These are phyloP conservation scores for Parathielavia appendiculata DNA, from an alignment of 495 filamentous ascomycete species.

Conservation along the genomic window DNA sequence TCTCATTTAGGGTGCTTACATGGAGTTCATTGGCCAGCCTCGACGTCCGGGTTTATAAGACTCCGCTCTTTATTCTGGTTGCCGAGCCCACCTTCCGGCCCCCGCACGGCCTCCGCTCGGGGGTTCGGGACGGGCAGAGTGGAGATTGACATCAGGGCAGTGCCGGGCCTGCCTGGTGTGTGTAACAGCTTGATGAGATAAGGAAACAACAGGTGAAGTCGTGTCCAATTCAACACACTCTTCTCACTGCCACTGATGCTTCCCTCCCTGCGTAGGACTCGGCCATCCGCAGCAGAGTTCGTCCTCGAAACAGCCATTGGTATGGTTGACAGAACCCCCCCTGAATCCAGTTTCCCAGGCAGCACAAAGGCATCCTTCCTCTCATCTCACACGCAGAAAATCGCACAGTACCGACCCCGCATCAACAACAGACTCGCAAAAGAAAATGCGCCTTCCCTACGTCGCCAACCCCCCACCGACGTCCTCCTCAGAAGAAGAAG, in stretches of 20 bases:
- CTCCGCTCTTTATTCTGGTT: constrained; percentile 1
- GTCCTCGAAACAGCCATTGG: too few species aligned
- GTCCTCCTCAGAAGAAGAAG: constrained; percentile 43
- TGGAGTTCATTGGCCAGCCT: background rate
- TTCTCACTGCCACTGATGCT: background rate
- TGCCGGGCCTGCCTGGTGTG: background rate
- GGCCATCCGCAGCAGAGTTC: too few species aligned
- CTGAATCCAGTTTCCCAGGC: too few species aligned
- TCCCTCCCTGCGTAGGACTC: background rate
- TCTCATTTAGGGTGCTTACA: background rate
- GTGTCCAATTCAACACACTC: background rate
- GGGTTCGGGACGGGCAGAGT: constrained; percentile 7
- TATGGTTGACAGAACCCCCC: too few species aligned
- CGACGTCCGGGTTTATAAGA: constrained; percentile 7
- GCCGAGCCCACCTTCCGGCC: constrained; percentile 13
- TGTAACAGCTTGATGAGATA: background rate
- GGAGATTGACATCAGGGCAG: background rate
- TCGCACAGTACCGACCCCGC: background rate
- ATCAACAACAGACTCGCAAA: constrained; percentile 25
- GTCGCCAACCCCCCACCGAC: constrained; percentile 52
- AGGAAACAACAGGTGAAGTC: background rate
- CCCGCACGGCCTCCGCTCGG: constrained; percentile 14
- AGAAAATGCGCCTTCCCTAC: constrained; percentile 74
- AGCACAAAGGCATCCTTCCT: too few species aligned
- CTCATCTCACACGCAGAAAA: background rate